Evolutionary conservation across 2,329 filamentous ascomycete species (phyloP).

Genomic region (Claviceps sp.): DNA sequence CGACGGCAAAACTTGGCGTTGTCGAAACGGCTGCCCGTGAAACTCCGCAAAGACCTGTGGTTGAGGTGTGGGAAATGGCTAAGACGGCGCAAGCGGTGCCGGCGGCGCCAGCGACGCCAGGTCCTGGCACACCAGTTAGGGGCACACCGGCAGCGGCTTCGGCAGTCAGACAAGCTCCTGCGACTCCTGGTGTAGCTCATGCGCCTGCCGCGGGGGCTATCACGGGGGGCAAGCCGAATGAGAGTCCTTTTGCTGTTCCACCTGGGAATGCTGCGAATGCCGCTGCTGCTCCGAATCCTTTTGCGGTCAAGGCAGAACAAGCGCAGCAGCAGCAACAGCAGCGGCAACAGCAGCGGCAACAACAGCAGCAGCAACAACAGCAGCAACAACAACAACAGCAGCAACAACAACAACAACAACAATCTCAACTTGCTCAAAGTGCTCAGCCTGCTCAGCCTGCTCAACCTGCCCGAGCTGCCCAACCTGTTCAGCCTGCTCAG

Average conservation of each 20-base stretch:
- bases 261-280: not conserved
- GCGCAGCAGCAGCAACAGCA: constrained; percentile 7
- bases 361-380: not conserved
- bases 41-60: constrained; percentile 71
- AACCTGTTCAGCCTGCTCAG: constrained; percentile 4
- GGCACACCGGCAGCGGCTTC: constrained; percentile 5
- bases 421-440: too few relatives aligned
- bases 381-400: constrained; percentile 5
- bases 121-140: constrained; percentile 7
- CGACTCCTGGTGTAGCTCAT: constrained; percentile 1
- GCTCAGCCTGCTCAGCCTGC: not conserved
- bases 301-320: constrained; percentile 5
- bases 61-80: constrained; percentile 74
- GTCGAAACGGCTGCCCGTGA: constrained; percentile 74
- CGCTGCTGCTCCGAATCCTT: constrained; percentile 3
- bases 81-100: constrained; percentile 33
- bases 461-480: not conserved
- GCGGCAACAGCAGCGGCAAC: not conserved
- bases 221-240: not conserved
- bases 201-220: constrained; percentile 3
- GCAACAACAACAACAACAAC: not conserved
- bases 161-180: constrained; percentile 10
- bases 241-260: constrained; percentile 1
- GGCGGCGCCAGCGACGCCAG: constrained; percentile 9
- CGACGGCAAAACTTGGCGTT: constrained; percentile 59